phyloP scores from a whole-genome alignment of 768 basidiomycete species.

The Boletus sensibilis region DNA sequence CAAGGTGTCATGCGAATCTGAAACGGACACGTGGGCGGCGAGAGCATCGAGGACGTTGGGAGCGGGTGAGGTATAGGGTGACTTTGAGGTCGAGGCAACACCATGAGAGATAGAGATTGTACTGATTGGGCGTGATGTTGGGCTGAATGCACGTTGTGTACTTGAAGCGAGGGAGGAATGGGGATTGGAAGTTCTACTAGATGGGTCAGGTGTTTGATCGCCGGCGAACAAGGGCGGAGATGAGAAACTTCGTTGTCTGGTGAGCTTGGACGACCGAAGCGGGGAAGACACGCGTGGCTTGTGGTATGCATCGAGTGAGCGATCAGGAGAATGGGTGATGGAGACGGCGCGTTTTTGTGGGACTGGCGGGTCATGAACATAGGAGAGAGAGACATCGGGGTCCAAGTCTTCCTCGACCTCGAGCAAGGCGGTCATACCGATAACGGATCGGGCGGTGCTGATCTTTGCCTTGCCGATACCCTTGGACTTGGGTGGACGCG shows the following conservation, averaged over 20 bases:
- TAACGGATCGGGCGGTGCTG: slow-evolving; percentile 43
- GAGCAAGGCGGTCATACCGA: slow-evolving; percentile 52
- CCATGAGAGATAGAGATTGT: slow-evolving; percentile 11
- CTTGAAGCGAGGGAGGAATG: slow-evolving; percentile 7
- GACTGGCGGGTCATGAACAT: slow-evolving; percentile 1
- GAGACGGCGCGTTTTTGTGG: slow-evolving; percentile 20
- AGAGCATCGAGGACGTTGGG: slow-evolving; percentile 33
- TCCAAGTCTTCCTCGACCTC: slow-evolving; percentile 52
- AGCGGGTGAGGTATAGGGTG: slow-evolving; percentile 31
- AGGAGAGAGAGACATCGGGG: slow-evolving; percentile 13
- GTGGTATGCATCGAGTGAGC: slow-evolving; percentile 11
- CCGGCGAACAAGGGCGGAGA: slow-evolving; percentile 20
- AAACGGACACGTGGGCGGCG: slow-evolving; percentile 31
- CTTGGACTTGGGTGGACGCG: slow-evolving; percentile 30
- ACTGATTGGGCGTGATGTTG: slow-evolving; percentile 17
- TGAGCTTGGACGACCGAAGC: slow-evolving; percentile 24
- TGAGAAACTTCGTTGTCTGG: slow-evolving; percentile 33
- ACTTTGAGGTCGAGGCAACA: slow-evolving; percentile 29
- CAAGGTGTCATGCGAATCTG: slow-evolving; percentile 22
- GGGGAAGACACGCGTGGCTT: slow-evolving; percentile 26
- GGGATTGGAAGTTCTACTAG: background rate
- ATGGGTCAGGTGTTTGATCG: slow-evolving; percentile 6
- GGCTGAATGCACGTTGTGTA: slow-evolving; percentile 7
- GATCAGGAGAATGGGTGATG: slow-evolving; percentile 12
- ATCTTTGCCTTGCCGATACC: slow-evolving; percentile 29